These are phyloP conservation scores for Tetracentron sinense DNA, from an alignment of 164 flowering plant species.

Conservation along the genomic window DNA sequence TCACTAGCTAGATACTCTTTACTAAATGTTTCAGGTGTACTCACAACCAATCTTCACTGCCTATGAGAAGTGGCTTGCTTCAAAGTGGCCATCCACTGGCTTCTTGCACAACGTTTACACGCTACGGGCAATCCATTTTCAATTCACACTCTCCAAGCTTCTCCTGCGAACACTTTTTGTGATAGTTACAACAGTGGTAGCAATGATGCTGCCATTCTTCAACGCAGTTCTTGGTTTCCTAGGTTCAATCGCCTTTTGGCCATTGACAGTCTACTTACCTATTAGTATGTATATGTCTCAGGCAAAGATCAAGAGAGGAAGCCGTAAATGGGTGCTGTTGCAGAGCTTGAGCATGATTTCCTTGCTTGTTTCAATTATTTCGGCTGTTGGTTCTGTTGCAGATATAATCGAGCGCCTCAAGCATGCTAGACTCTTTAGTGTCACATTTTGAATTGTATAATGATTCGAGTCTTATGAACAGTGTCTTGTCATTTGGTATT, in stretches of 20 bases:
- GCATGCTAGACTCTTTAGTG: constrained; percentile 21
- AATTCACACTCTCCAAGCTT: constrained; percentile 26
- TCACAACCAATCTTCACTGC: constrained; percentile 23
- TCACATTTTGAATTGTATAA: neutral
- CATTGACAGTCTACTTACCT: constrained; percentile 37
- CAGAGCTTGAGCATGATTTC: constrained; percentile 19
- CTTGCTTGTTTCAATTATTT: constrained; percentile 21
- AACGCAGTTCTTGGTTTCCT: constrained; percentile 37
- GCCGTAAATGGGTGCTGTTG: constrained; percentile 26
- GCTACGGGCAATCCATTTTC: neutral
- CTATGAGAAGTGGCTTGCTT: constrained; percentile 17
- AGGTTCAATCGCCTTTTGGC: constrained; percentile 37
- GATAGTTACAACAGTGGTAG: constrained; percentile 25
- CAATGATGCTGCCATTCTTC: constrained; percentile 49
- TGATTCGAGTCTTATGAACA: too few relatives aligned
- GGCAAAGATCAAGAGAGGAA: constrained; percentile 28
- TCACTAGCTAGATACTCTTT: too few relatives aligned
- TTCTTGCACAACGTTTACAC: constrained; percentile 15
- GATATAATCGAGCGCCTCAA: constrained; percentile 22
- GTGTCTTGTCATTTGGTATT: too few relatives aligned
- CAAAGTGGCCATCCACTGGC: constrained; percentile 16
- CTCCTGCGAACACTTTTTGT: constrained; percentile 24
- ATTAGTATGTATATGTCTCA: constrained; percentile 33
- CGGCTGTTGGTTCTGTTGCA: constrained; percentile 35
- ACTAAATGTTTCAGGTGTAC: constrained; percentile 23